These are phyloP conservation scores for Solanum virginianum DNA, from an alignment of 257 asterid species.

Conservation along the genomic window DNA sequence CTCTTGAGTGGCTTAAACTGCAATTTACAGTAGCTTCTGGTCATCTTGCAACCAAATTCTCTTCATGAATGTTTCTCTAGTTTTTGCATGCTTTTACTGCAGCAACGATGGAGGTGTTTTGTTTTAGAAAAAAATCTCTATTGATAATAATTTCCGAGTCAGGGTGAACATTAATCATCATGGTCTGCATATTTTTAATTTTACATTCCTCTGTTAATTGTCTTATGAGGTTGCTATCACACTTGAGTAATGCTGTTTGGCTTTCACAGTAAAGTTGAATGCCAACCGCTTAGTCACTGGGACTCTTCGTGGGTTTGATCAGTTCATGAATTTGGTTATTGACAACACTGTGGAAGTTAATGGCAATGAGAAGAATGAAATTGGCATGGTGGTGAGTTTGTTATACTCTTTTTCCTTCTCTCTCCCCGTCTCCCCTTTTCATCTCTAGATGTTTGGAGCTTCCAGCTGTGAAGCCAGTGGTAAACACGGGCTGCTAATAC, in stretches of 20 bases:
- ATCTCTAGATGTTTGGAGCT: neutral
- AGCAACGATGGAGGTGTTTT: neutral
- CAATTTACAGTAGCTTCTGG: neutral
- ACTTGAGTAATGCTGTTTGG: neutral
- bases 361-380: slow-evolving; percentile 76
- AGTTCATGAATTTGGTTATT: slow-evolving; percentile 72
- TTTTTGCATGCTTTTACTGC: neutral
- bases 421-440: neutral
- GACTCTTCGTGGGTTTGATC: slow-evolving; percentile 84
- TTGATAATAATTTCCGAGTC: neutral
- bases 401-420: neutral
- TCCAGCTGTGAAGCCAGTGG: neutral
- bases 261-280: slow-evolving; percentile 53
- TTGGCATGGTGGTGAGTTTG: slow-evolving; percentile 87
- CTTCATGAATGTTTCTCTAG: neutral
- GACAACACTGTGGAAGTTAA: slow-evolving; percentile 86
- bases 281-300: slow-evolving; percentile 86
- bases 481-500: neutral
- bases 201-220: neutral
- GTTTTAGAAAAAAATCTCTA: neutral
- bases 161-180: neutral
- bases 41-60: neutral
- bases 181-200: neutral
- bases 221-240: neutral
- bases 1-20: neutral